phyloP scores from a whole-genome alignment of 192 early-diverging fungal species.

The Anaeromyces robustus region DNA sequence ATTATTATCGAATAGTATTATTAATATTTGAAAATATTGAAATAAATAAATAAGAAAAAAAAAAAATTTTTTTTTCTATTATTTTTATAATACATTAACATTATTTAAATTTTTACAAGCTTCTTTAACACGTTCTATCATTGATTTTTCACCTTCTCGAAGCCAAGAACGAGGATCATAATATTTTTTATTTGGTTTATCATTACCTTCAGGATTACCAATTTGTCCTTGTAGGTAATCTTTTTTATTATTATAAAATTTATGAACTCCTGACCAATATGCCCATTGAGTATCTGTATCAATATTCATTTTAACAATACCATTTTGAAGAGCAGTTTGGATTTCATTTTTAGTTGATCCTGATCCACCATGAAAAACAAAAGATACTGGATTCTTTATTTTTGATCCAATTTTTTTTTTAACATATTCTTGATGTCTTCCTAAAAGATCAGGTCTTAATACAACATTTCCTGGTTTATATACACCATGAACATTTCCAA shows the following conservation, averaged over 20 bases:
- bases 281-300: slow-evolving; percentile 98
- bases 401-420: slow-evolving; percentile 38
- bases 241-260: slow-evolving; percentile 79
- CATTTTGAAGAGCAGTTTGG: slow-evolving; percentile 56
- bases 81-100: background rate
- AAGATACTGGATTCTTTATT: slow-evolving; percentile 67
- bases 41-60: too few relatives aligned
- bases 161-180: slow-evolving; percentile 92
- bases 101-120: slow-evolving; percentile 23
- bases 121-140: slow-evolving; percentile 64
- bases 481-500: slow-evolving; percentile 92
- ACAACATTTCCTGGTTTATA: slow-evolving; percentile 94
- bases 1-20: too few relatives aligned
- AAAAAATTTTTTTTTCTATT: background rate
- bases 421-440: slow-evolving; percentile 76
- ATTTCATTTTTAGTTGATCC: slow-evolving; percentile 70
- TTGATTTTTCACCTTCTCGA: slow-evolving; percentile 77
- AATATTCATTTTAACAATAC: slow-evolving; percentile 99
- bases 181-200: slow-evolving; percentile 97
- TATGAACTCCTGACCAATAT: slow-evolving; percentile 73
- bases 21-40: too few relatives aligned
- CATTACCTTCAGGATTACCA: slow-evolving; percentile 86
- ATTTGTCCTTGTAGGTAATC: slow-evolving; percentile 79
- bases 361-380: slow-evolving; percentile 97
- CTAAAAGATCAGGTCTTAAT: slow-evolving; percentile 79